Evolutionary conservation across 2,329 filamentous ascomycete genomes (phyloP).

Genomic region (Didymella exigua): DNA sequence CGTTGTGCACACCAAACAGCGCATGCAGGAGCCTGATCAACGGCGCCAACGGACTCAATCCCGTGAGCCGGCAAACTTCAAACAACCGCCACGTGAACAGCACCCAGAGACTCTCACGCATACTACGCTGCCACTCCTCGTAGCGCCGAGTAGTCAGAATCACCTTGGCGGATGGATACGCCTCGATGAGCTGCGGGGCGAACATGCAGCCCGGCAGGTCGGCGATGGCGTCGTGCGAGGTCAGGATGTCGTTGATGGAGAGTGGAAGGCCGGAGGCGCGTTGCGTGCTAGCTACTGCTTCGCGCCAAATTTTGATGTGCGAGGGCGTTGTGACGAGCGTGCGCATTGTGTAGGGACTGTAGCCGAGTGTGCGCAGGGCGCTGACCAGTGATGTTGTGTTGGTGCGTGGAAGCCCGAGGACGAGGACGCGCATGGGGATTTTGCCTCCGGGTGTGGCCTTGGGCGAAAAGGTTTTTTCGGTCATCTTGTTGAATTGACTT

Average conservation of each 20-base stretch:
- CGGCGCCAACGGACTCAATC: conserved; percentile 32
- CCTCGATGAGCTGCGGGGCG: conserved; percentile 34
- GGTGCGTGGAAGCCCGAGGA: conserved; percentile 71
- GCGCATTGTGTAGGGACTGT: conserved; percentile 35
- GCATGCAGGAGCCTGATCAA: conserved; percentile 30
- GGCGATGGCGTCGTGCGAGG: conserved; percentile 48
- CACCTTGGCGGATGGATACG: conserved; percentile 44
- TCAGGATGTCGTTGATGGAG: conserved; percentile 51
- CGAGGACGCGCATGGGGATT: conserved; percentile 71
- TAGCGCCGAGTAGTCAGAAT: conserved; percentile 40
- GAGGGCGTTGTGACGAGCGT: conserved; percentile 26
- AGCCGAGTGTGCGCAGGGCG: conserved; percentile 53
- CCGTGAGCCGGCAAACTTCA: conserved; percentile 22
- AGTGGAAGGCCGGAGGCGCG: conserved; percentile 29
- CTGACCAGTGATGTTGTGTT: conserved; percentile 63
- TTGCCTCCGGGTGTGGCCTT: neutral
- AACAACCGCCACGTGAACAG: conserved; percentile 34
- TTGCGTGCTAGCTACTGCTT: conserved; percentile 36
- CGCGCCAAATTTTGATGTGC: conserved; percentile 35
- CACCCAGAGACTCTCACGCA: conserved; percentile 35
- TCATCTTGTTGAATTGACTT: neutral
- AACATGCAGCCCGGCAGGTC: conserved; percentile 40
- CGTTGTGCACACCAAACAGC: conserved; percentile 31
- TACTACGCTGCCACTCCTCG: conserved; percentile 34
- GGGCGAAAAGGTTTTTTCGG: neutral